Percentiles rank a stretch among this genome's conserved stretches.
Evolutionary conservation across 352 stramenopile species (phyloP).

Genomic region (Phytophthora megakarya): DNA sequence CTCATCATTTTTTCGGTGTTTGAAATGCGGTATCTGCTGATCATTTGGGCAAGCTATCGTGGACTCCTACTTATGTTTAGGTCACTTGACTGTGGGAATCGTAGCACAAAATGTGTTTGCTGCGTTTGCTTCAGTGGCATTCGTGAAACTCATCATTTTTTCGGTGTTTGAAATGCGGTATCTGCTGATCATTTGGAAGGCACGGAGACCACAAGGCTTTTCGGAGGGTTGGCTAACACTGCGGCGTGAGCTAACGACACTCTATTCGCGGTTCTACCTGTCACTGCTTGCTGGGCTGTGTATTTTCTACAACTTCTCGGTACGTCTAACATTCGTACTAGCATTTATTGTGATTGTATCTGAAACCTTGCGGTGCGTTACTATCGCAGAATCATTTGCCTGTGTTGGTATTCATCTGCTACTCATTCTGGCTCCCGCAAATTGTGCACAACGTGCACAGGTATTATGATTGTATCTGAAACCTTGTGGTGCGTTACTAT

Average conservation of each 20-base stretch:
- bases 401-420: constrained; percentile 93
- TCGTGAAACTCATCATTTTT: constrained; percentile 99
- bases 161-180: constrained; percentile 99
- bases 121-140: constrained; percentile 95
- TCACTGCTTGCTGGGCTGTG: constrained; percentile 91
- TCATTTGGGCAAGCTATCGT: too few relatives aligned
- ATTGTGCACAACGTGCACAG: constrained; percentile 96
- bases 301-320: constrained; percentile 92
- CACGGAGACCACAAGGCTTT: constrained; percentile 86
- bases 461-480: too few relatives aligned
- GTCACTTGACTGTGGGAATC: constrained; percentile 95
- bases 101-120: constrained; percentile 95
- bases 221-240: constrained; percentile 88
- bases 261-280: constrained; percentile 97
- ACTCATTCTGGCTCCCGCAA: constrained; percentile 99
- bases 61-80: constrained; percentile 96
- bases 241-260: constrained; percentile 91
- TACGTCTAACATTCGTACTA: constrained; percentile 26
- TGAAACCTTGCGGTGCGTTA: too few relatives aligned
- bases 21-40: constrained; percentile 98
- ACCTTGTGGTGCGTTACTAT: too few relatives aligned
- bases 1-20: constrained; percentile 99
- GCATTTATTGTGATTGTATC: neutral
- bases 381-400: constrained; percentile 88
- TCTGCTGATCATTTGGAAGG: constrained; percentile 97